A percentile compares a stretch with the other conserved stretches of the same genome.
Conservation (phyloP, 768 basidiomycete genomes). For the Collybia sordida region DNA sequence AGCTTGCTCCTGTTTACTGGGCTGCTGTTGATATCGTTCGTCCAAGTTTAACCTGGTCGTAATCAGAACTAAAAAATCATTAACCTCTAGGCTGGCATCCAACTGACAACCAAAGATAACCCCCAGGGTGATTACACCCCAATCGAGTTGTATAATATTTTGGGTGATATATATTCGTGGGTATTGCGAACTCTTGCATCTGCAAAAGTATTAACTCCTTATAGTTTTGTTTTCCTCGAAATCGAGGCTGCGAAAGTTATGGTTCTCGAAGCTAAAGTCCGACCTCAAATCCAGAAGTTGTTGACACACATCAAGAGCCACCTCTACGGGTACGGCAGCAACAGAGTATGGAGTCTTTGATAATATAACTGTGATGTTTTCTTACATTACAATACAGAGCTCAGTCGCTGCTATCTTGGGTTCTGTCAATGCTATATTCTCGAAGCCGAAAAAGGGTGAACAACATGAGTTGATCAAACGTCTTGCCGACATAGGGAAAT, state of each 20-base stretch:
- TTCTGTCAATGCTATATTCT: conserved; percentile 50
- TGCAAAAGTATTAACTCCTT: neutral
- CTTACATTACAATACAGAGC: neutral
- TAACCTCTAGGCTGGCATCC: conserved; percentile 60
- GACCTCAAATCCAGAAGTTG: conserved; percentile 52
- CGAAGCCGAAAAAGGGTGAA: conserved; percentile 41
- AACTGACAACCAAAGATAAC: conserved; percentile 56
- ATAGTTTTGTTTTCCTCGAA: conserved; percentile 76
- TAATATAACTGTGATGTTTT: neutral
- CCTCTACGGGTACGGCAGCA: conserved; percentile 38
- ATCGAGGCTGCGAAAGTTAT: conserved; percentile 59
- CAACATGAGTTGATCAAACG: conserved; percentile 56
- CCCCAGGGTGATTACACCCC: conserved; percentile 63
- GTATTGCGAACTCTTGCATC: conserved; percentile 17
- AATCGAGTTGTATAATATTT: conserved; percentile 57
- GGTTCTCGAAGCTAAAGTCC: conserved; percentile 51
- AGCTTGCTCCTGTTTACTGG: conserved; percentile 67
- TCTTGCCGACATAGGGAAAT: conserved; percentile 53
- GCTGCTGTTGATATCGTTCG: conserved; percentile 67
- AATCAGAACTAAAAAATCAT: neutral
- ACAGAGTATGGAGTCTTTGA: conserved; percentile 34
- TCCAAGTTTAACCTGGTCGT: conserved; percentile 5
- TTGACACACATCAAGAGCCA: conserved; percentile 54
- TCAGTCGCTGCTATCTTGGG: conserved; percentile 26
- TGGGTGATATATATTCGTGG: conserved; percentile 72